Base-by-base conservation (phyloP, 176 grass and related monocot genomes). In the Carex cristatella region DNA sequence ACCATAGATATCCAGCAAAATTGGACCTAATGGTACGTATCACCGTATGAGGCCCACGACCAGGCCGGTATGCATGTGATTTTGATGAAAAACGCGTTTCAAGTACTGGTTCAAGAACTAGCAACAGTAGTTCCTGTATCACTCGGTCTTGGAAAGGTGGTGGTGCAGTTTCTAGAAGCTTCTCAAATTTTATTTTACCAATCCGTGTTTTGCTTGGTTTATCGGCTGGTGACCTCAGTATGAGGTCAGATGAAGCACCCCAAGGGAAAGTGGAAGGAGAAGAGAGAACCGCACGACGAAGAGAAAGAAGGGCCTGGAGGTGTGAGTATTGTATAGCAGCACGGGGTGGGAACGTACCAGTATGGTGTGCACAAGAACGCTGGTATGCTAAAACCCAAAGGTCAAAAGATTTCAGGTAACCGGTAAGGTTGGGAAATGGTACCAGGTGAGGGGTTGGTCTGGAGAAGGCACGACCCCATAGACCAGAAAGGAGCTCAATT, bases 331-430 rank as follows among this genome's bases (percentile, higher is more conserved):
- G 83, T 58, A 99, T 91, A 58, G 91, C 91, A 0, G 75, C 77
- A 64, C 90, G 91, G 2, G 88, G 90, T 4, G 93, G 91, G 77
- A 94, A 99, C 72, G 93, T 81, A 53, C 91, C 96, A 15, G 88
- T 99, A 84, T 90, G 86, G 84, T 95, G 90, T 27, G 96, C 96
- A 81, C 91, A 95, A 61, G 96, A 62, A 19, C 90, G 93, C 87
- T 99, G 91, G 91, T 95, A 94, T 53, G 96, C 94, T 61, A 95
- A 90, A 46, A 99, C 83, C 96, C 93, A 99, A 18, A 99, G 89
- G 65, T 95, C 93, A 66, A 95, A 91, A 86, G 91, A 89, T 74
- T 89, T 88, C 85, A 91, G 85, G 85, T 93, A 95, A 16, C 93
- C 93, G 38, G 96, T 95, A 86, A 99, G 96, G 83, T 94, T 94